phyloP scores from a whole-genome alignment of 176 grass and related monocot genomes.

The Zea mays region Zm-B73-REFERENCE-NAM-5.0 NC_050105.1:140654501-140655000 shows the following conservation, averaged over 20 bases:
- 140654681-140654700: neutral
- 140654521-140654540: too few relatives aligned
- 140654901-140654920: constrained; percentile 11
- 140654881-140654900: constrained; percentile 63
- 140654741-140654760: too few relatives aligned
- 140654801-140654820: constrained; percentile 61
- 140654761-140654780: too few relatives aligned
- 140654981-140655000: constrained; percentile 97
- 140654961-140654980: constrained; percentile 84
- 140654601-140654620: neutral
- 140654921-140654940: constrained; percentile 14
- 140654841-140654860: constrained; percentile 84
- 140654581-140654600: neutral
- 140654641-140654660: constrained; percentile 30
- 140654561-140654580: neutral
- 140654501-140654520: too few relatives aligned
- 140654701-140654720: constrained; percentile 6
- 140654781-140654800: constrained; percentile 34
- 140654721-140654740: too few relatives aligned
- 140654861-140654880: constrained; percentile 98
- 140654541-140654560: too few relatives aligned
- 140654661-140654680: neutral
- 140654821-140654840: constrained; percentile 98
- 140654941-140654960: neutral
- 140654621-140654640: constrained; percentile 1